A percentile compares a stretch with the other conserved stretches of the same genome.
Conservation (phyloP, 495 filamentous ascomycete genomes). For the Xanthoparmelia taractica region DNA sequence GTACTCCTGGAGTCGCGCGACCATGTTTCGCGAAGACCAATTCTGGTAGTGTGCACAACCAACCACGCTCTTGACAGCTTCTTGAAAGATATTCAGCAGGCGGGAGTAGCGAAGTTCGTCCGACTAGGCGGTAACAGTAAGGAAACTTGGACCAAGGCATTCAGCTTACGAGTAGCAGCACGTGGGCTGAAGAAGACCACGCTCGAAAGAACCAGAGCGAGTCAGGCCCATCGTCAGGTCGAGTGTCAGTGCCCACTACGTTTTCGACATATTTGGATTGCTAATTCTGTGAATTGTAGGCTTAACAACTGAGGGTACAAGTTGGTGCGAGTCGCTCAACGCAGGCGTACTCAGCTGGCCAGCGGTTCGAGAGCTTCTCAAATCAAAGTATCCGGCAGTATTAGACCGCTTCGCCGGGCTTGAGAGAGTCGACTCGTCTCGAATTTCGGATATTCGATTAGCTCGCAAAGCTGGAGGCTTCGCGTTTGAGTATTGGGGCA, state of each 20-base stretch:
- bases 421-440: constrained; percentile 16
- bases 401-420: constrained; percentile 19
- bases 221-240: constrained; percentile 11
- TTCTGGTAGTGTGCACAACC: constrained; percentile 55
- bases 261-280: neutral
- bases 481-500: constrained; percentile 28
- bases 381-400: constrained; percentile 11
- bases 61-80: constrained; percentile 66
- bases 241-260: constrained; percentile 8
- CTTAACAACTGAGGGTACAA: constrained; percentile 20
- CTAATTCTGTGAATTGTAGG: neutral
- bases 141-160: constrained; percentile 25
- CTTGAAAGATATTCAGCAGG: constrained; percentile 45
- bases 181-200: constrained; percentile 17
- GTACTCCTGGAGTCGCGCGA: constrained; percentile 49
- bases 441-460: constrained; percentile 24
- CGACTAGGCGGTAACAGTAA: constrained; percentile 58
- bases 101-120: constrained; percentile 48
- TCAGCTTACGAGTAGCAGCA: constrained; percentile 19
- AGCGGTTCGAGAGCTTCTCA: constrained; percentile 22
- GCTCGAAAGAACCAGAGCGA: constrained; percentile 12
- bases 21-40: constrained; percentile 46
- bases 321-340: constrained; percentile 25
- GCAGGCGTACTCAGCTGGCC: constrained; percentile 22
- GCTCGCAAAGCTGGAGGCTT: constrained; percentile 26